Base-by-base conservation (phyloP, 441 rosid species). In the Gossypium davidsonii region DNA sequence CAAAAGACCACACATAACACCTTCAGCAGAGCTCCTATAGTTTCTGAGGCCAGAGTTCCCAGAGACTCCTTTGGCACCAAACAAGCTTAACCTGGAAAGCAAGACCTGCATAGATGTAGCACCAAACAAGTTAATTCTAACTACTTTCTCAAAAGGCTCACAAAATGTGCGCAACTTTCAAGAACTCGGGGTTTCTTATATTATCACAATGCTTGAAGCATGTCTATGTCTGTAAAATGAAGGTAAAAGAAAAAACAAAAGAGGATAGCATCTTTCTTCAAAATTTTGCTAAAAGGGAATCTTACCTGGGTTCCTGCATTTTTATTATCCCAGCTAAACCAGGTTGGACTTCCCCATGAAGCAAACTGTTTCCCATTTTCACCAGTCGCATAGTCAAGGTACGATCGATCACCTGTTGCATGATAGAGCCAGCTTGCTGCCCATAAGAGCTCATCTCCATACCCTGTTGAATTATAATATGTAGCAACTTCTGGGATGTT, bases 281-380 rank as follows among this genome's bases (percentile, higher is more conserved):
- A 12, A 12, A 23, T 66, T 56, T 42, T 17, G 14, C 46, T 23
- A 18, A 79, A 72, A 53, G 44, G 11, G 68, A 62, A 64, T 74
- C n/a, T 66, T 85, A 88, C 98, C 91, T 92, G 97, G 23, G 90
- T 81, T 76, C 96, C 99, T 7, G 99, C 95, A 78, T 85, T 97
- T 83, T 95, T 95, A 67, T 90, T 84, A 73, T 95, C 98, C 99
- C 99, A 95, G 76, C 95, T 91, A 73, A 95, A 95, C 97, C 98
- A 95, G 49, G 86, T 87, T 0, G 99, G 97, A 75, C 81, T 91
- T 34, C 94, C 98, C 79, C 86, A 91, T 7, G 87, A 76, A 25
- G 94, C 97, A 80, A 79, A 95, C 11, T 71, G 81, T 1, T 85
- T 71, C 70, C 98, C 99, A 34, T 91, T 80, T 15, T 77, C 25